Base-by-base conservation (phyloP, 1,139 yeast genomes). In the Suhomyces anneliseae region DNA sequence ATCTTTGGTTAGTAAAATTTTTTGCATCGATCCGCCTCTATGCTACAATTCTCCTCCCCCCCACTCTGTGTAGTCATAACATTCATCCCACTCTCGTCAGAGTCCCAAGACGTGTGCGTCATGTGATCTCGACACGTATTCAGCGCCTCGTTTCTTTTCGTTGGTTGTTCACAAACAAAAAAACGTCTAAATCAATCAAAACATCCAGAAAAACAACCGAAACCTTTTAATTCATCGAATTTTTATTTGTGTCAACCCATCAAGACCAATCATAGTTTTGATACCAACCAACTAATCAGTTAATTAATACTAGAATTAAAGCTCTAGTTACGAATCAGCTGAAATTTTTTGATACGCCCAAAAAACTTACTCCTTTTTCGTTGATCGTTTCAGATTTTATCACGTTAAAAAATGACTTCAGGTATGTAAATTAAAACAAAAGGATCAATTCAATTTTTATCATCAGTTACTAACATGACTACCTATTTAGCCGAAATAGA, bases 401-500 rank as follows among this genome's bases (percentile, higher is more conserved):
- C 24, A 24, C 45, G 7, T 29, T 29, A 9, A 29, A 41, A 32
- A 35, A 47, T 40, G 47, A 47, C 45, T 39, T 40, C 50, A 44
- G 45, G 50, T 47, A 47, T 29, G 50, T 47, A 34, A 19, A 36
- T 10, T 9, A 9, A 27, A 15, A 15, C n/a, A n/a, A 26, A 38
- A 10, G 8, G 6, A 35, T 7, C 31, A 12, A 10, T 8, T 29
- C 27, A 36, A 6, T 26, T 34, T 34, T 33, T 37, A 12, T 14
- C 41, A 12, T 11, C 41, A 40, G 38, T 3, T 46, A 48, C 51
- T 50, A 50, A 50, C 51, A 40, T 37, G 38, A 37, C 36, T 19
- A 44, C 46, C 40, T 39, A 33, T 34, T 34, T 37, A 50, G 50
- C 51, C 42, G 54, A 50, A 39, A 44, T 50, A 47, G 54, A 50